phyloP scores from a whole-genome alignment of 371 early-diverging fungal species.

The Mucor indicus region DNA sequence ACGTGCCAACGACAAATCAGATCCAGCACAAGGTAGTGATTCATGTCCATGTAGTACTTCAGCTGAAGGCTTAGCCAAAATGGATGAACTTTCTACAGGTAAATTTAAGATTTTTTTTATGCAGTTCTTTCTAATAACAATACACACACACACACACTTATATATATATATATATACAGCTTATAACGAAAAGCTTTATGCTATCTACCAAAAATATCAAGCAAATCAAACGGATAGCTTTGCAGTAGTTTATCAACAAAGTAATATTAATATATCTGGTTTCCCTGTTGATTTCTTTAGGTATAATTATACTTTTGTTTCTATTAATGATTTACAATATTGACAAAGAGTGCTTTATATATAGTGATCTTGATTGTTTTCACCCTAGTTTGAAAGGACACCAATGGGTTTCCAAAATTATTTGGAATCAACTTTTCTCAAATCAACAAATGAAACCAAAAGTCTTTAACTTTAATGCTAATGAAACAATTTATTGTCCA shows the following conservation, averaged over 20 bases:
- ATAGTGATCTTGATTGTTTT: slow-evolving; percentile 21
- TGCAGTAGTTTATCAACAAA: slow-evolving; percentile 22
- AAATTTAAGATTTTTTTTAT: not conserved
- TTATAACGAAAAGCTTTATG: slow-evolving; percentile 14
- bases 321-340: not conserved
- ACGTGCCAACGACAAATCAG: not conserved
- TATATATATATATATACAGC: slow-evolving; percentile 1
- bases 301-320: slow-evolving; percentile 3
- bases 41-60: slow-evolving; percentile 11
- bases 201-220: slow-evolving; percentile 24
- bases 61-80: slow-evolving; percentile 15
- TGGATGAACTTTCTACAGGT: slow-evolving; percentile 18
- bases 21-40: not conserved
- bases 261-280: slow-evolving; percentile 18
- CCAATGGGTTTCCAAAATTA: slow-evolving; percentile 11
- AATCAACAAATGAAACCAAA: slow-evolving; percentile 8
- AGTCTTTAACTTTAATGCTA: slow-evolving; percentile 21
- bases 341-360: not conserved
- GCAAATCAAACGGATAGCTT: slow-evolving; percentile 16
- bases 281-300: slow-evolving; percentile 25
- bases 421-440: slow-evolving; percentile 14
- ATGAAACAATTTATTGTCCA: slow-evolving; percentile 33
- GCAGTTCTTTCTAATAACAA: not conserved
- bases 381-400: slow-evolving; percentile 13
- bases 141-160: not conserved